Percentiles rank a stretch among this genome's conserved stretches.
phyloP scores from a whole-genome alignment of 176 grass and related monocot genomes.

The Secale cereale region DNA sequence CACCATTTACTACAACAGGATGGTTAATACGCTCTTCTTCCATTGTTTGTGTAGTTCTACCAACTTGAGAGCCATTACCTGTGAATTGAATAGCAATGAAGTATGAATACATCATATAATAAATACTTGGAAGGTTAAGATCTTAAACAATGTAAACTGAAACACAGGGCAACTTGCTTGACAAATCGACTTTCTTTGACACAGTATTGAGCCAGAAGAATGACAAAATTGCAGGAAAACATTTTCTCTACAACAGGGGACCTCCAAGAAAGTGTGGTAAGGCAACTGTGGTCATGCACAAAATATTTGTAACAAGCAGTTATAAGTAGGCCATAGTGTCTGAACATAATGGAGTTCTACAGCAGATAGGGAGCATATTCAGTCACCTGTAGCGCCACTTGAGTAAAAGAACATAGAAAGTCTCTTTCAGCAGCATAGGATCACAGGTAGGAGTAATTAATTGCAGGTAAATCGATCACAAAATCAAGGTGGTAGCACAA shows the following conservation, averaged over 20 bases:
- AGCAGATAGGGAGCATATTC: background rate
- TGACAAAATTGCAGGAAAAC: background rate
- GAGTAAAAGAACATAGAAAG: background rate
- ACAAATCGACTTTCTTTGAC: background rate
- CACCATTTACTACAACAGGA: slow-evolving; percentile 25
- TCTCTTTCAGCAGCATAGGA: background rate
- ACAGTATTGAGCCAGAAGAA: background rate
- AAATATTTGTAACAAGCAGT: background rate
- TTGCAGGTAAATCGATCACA: background rate
- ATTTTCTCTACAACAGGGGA: background rate
- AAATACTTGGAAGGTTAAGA: background rate
- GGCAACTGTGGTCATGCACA: background rate
- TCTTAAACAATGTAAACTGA: slow-evolving; percentile 10
- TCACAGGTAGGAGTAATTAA: background rate
- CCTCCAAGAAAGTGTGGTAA: background rate
- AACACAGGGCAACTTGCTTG: background rate
- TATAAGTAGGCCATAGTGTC: background rate
- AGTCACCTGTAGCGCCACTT: background rate
- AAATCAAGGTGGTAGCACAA: background rate
- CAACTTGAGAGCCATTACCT: slow-evolving; percentile 29
- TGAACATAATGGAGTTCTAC: background rate
- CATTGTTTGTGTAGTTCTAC: slow-evolving; percentile 25
- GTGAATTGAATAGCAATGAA: slow-evolving; percentile 2
- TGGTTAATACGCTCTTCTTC: slow-evolving; percentile 18
- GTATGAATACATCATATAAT: background rate